Base-by-base conservation (phyloP, 2,329 filamentous ascomycete genomes). In the Ploettnerulaceae sp. region DNA sequence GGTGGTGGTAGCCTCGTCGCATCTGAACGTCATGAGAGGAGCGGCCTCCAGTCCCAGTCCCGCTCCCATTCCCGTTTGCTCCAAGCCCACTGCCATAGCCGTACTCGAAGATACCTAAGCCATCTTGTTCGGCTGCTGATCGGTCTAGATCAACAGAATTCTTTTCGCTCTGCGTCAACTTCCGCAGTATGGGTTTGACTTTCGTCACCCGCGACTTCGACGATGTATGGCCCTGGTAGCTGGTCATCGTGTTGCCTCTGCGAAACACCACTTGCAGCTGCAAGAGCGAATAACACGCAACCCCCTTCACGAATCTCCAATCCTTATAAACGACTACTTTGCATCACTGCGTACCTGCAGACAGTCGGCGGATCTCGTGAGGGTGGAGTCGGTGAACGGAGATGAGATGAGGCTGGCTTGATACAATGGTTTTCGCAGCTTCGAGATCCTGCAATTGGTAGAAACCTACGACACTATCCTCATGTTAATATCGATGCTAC, bases 101-200 rank as follows among this genome's bases (percentile, higher is more conserved):
- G 29, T 57, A 62, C 20, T 64, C 65, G 35, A 62, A 65, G 32
- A 59, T 63, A 15, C 62, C 65, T 51, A 69, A 59, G 29, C 60
- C 65, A 54, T 64, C 67, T 57, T 79, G 75, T 49, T 81, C 77
- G 32, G 77, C 74, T 71, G 76, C 79, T 15, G 71, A 70, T 34
- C 79, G 73, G 60, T 82, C 75, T 52, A 83, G 63, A 56, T 84
- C 80, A 49, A 82, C 64, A 35, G 79, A 82, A 58, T 72, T 80
- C 67, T 80, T 81, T 54, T 80, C 77, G 55, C 76, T 79, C 35
- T 59, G 56, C 14, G 60, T 55, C 44, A 62, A 54, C 61, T 81
- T 82, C 63, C 80, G 81, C 43, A 83, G 66, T 34, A 82, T 81
- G 7, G 79, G 79, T 64, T 81, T 82, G 28, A 62, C 57, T 32